phyloP scores from a whole-genome alignment of 345 rosid species.

The Pistacia vera region DNA sequence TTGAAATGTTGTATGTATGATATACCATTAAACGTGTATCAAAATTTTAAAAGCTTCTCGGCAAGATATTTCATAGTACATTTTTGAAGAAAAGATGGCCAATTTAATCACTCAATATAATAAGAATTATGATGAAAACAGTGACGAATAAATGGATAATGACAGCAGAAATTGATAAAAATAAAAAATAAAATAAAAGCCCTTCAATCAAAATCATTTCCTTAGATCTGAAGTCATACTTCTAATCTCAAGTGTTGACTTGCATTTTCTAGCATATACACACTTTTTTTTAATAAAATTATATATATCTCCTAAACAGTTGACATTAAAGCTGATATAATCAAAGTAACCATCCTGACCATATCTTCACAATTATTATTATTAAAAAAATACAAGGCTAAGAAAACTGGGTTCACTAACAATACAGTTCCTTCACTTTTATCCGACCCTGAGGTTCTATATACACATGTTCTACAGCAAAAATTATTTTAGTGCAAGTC shows the following conservation, averaged over 20 bases:
- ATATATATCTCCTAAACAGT: neutral
- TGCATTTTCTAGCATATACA: too few species aligned
- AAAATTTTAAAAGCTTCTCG: too few species aligned
- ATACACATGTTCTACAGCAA: neutral
- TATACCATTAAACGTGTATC: too few species aligned
- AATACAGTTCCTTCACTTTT: neutral
- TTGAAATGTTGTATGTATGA: too few species aligned
- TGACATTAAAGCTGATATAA: neutral
- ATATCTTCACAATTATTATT: neutral
- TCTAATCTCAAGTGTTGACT: too few species aligned
- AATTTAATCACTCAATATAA: too few species aligned
- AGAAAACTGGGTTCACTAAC: neutral
- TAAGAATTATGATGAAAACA: neutral
- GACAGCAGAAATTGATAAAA: neutral
- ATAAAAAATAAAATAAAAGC: too few species aligned
- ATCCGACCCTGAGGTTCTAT: conserved; percentile 12
- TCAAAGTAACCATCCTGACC: neutral
- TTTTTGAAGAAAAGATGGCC: too few species aligned
- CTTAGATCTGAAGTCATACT: too few species aligned
- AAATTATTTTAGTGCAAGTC: conserved; percentile 5
- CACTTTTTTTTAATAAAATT: too few species aligned
- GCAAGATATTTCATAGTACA: too few species aligned
- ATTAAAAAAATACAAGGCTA: neutral
- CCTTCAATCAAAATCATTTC: too few species aligned
- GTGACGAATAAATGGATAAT: neutral